phyloP scores from a whole-genome alignment of 2,329 filamentous ascomycete species.

The Xylariaceae sp. region DNA sequence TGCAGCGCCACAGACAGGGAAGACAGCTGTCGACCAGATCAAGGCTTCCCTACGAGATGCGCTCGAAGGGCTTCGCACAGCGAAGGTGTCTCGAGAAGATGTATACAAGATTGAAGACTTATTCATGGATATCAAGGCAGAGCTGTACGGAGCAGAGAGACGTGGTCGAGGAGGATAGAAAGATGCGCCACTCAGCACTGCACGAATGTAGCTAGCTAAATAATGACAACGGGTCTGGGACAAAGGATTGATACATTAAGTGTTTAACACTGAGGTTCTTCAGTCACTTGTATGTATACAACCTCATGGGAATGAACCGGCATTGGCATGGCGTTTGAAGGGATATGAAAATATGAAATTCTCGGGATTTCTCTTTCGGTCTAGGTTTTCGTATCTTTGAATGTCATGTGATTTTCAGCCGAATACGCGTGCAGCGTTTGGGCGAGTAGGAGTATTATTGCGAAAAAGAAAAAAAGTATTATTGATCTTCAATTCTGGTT shows the following conservation, averaged over 20 bases:
- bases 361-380: not conserved
- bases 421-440: not conserved
- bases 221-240: slow-evolving; percentile 2
- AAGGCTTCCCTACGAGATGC: slow-evolving; percentile 49
- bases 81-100: slow-evolving; percentile 57
- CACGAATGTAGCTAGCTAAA: slow-evolving; percentile 4
- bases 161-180: slow-evolving; percentile 38
- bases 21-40: slow-evolving; percentile 42
- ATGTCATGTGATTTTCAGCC: not conserved
- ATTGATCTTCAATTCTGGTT: too few species aligned
- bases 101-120: slow-evolving; percentile 70
- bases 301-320: slow-evolving; percentile 3
- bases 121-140: slow-evolving; percentile 70
- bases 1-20: slow-evolving; percentile 24
- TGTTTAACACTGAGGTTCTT: not conserved
- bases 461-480: too few species aligned
- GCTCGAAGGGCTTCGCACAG: slow-evolving; percentile 53
- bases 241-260: slow-evolving; percentile 1
- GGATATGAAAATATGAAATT: slow-evolving; percentile 4
- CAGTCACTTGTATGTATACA: slow-evolving; percentile 4
- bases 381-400: not conserved
- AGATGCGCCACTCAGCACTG: not conserved
- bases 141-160: slow-evolving; percentile 64
- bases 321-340: slow-evolving; percentile 15
- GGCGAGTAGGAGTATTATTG: too few species aligned